These are phyloP conservation scores for Candida ovalis DNA, from an alignment of 805 yeast genomes.

Conservation along the genomic window DNA sequence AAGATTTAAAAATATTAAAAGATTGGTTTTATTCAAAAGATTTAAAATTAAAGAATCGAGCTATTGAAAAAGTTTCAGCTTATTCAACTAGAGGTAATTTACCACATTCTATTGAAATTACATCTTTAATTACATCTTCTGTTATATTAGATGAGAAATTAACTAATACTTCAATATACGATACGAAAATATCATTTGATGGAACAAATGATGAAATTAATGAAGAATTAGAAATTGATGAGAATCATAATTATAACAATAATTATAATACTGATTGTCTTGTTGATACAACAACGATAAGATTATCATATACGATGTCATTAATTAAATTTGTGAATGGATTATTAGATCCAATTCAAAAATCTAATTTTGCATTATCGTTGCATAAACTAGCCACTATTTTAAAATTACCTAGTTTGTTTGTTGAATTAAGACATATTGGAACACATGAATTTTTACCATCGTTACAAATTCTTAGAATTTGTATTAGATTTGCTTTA, in stretches of 20 bases:
- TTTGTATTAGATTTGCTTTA: conserved; percentile 57
- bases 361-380: conserved; percentile 73
- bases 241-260: neutral
- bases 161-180: neutral
- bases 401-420: conserved; percentile 66
- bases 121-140: conserved; percentile 55
- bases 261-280: conserved; percentile 19
- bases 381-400: conserved; percentile 68
- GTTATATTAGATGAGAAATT: conserved; percentile 38
- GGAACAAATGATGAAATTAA: neutral
- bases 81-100: conserved; percentile 56
- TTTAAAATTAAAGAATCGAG: conserved; percentile 29
- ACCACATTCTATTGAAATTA: conserved; percentile 71
- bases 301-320: conserved; percentile 66
- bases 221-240: neutral
- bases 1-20: conserved; percentile 44
- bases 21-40: conserved; percentile 48
- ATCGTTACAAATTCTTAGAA: conserved; percentile 59
- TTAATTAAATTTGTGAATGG: conserved; percentile 89
- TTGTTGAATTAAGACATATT: conserved; percentile 86
- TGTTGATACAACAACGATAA: conserved; percentile 30
- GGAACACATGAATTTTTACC: conserved; percentile 91
- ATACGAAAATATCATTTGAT: neutral
- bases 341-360: conserved; percentile 80
- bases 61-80: conserved; percentile 49